Base-by-base conservation (phyloP, 164 flowering plant genomes). In the Umbellularia californica region DNA sequence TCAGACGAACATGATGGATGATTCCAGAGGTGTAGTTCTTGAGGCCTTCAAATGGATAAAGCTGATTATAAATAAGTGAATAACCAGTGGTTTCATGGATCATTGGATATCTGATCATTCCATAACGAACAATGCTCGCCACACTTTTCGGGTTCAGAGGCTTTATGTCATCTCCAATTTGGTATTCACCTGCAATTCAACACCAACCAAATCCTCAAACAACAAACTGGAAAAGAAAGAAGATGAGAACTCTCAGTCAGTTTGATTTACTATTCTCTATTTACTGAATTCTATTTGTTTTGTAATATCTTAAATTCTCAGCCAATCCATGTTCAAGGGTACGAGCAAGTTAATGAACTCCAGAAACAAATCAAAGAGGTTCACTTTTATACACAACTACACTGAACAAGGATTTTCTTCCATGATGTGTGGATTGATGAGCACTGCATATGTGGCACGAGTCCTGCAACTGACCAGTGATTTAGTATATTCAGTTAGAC, bases 11-110 rank as follows among this genome's bases (percentile, higher is more conserved):
- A 81, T 93, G 99, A 77, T 93, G 99, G 27, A 95, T 93, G 24
- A 95, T 92, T 30, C 99, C 98, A 22, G 99, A 95, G 41, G 93
- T 90, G 77, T 95, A 95, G 75, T 95, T 95, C 79, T 85, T 87
- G 27, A 95, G 88, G 27, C 94, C 96, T 77, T 92, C 81, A 72
- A 87, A 93, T 15, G 95, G 98, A 78, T 95, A 93, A n/a, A 89
- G 88, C 72, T 93, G 99, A 68, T 64, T 88, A 79, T 95, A 95
- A 72, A 95, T 81, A 50, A 87, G 92, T 41, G 99, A 88, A 74
- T 87, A 20, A 3, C 99, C 99, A 0, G 30, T 83, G 3, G 87
- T 87, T 72, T 83, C 71, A 77, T 84, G 81, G 63, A 2, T 74
- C 65, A 89, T 55, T 22, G 81, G 79, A 50, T 47, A 17, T 58